Evolutionary conservation across 371 early-diverging fungal species (phyloP).

Genomic region (Mortierella sp.): DNA sequence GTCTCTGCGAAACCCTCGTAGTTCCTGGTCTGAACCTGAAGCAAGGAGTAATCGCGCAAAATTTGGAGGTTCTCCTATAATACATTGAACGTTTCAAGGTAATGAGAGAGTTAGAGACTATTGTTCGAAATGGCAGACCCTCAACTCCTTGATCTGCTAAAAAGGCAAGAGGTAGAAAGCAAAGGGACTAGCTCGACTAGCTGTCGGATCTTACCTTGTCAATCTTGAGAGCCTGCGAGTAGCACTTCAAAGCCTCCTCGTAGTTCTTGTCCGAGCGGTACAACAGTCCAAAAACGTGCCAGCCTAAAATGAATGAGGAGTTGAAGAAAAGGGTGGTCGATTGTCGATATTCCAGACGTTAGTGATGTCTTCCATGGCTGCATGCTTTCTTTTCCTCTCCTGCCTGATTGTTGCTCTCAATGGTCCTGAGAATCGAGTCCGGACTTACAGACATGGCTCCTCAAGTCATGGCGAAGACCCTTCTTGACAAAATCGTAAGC

Average conservation of each 20-base stretch:
- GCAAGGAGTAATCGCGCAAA: conserved; percentile 86
- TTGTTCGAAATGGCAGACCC: neutral
- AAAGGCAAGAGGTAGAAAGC: neutral
- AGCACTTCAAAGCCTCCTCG: conserved; percentile 94
- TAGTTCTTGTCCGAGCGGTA: conserved; percentile 95
- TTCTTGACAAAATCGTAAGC: conserved; percentile 90
- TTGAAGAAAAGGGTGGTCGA: neutral
- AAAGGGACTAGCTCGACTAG: neutral
- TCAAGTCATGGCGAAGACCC: conserved; percentile 85
- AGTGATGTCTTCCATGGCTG: neutral
- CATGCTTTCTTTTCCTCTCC: neutral
- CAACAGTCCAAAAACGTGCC: conserved; percentile 97
- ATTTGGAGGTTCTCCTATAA: conserved; percentile 89
- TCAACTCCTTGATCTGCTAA: neutral
- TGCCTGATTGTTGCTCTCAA: neutral
- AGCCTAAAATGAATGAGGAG: conserved; percentile 67
- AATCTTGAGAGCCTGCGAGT: conserved; percentile 87
- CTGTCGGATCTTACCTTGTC: conserved; percentile 74
- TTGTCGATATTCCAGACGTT: conserved; percentile 4
- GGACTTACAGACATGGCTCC: conserved; percentile 87
- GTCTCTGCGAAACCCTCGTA: conserved; percentile 86
- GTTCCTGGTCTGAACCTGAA: conserved; percentile 93
- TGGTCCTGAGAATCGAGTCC: neutral
- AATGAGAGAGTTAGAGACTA: neutral
- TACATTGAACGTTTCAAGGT: neutral